Evolutionary conservation across 2,329 filamentous ascomycete genomes (phyloP).

Genomic region (Aspergillus amoenus): DNA sequence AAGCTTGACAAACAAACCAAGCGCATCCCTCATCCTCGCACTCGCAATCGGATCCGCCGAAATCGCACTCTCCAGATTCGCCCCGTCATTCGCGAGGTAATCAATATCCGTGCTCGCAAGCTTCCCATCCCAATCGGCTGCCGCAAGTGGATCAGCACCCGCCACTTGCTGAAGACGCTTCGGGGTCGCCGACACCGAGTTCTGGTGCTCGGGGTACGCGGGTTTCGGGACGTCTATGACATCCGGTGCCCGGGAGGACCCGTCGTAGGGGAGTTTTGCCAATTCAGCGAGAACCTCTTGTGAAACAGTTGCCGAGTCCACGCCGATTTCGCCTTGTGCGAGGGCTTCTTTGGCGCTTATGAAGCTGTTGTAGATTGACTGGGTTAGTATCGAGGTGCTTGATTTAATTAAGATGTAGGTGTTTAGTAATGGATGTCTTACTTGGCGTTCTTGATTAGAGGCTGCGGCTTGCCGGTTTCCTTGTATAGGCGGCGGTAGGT

Average conservation of each 20-base stretch:
- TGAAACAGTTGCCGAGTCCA: background rate
- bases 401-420: background rate
- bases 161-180: constrained; percentile 30
- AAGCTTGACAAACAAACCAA: background rate
- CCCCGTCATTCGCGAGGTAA: constrained; percentile 49
- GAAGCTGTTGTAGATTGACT: background rate
- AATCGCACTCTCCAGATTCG: constrained; percentile 41
- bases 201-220: constrained; percentile 41
- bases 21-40: background rate
- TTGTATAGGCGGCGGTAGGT: constrained; percentile 48
- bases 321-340: background rate
- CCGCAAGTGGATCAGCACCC: constrained; percentile 42
- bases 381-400: background rate
- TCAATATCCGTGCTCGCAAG: constrained; percentile 44
- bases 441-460: constrained; percentile 20
- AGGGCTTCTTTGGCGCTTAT: background rate
- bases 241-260: background rate
- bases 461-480: constrained; percentile 51
- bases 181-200: constrained; percentile 26
- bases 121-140: constrained; percentile 40
- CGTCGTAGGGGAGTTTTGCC: background rate
- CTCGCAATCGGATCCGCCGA: background rate
- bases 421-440: background rate
- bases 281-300: background rate
- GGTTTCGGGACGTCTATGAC: constrained; percentile 35